These are phyloP conservation scores for Aschersonia sp. DNA, from an alignment of 2,329 filamentous ascomycete species.

Conservation along the genomic window DNA sequence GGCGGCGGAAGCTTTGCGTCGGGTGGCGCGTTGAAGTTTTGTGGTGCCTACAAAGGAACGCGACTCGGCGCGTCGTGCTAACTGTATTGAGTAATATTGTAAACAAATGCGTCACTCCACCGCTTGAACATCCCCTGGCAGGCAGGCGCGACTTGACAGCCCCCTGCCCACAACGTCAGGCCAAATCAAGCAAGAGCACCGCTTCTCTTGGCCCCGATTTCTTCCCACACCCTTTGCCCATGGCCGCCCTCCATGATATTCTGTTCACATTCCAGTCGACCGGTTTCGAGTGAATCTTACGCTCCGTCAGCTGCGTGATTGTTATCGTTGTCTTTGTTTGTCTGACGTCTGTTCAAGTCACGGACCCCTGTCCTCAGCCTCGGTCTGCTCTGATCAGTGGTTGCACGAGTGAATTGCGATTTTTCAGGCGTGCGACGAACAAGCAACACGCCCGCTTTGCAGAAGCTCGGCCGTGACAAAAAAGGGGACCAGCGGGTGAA, in stretches of 20 bases:
- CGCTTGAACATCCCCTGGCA: conserved; percentile 3
- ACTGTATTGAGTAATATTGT: conserved; percentile 13
- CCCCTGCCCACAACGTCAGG: conserved; percentile 4
- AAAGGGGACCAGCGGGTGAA: conserved; percentile 1
- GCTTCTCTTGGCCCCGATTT: conserved; percentile 2
- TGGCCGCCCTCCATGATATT: conserved; percentile 2
- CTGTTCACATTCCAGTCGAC: conserved; percentile 4
- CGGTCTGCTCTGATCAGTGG: conserved; percentile 2
- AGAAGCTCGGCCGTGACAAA: neutral
- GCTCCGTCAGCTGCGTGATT: conserved; percentile 1
- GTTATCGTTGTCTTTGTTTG: neutral
- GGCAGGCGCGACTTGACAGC: conserved; percentile 6
- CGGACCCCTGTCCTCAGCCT: neutral
- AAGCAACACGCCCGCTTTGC: neutral
- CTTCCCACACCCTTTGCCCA: conserved; percentile 2
- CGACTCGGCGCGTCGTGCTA: conserved; percentile 18
- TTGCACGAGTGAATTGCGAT: neutral
- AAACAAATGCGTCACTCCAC: conserved; percentile 23
- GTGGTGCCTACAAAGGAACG: conserved; percentile 13
- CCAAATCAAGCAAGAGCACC: conserved; percentile 4
- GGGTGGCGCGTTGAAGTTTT: conserved; percentile 2
- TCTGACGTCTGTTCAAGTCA: neutral
- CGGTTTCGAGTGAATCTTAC: neutral
- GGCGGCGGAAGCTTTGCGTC: neutral
- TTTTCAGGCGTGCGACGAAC: neutral